phyloP scores from a whole-genome alignment of 106 monocot genomes.

The Agapanthus africanus region DNA sequence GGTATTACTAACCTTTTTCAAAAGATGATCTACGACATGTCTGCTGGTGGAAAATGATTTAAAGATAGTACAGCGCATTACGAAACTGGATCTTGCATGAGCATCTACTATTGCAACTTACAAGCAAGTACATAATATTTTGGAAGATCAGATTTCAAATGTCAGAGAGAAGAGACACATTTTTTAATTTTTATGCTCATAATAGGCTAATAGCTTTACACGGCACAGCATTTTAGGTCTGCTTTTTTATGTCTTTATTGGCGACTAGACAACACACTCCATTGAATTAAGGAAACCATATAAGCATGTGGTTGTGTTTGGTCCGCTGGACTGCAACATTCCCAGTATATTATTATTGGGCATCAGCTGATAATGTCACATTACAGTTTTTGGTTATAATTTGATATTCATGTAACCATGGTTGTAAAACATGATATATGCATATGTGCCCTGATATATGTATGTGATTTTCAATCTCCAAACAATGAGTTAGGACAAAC shows the following conservation, averaged over 20 bases:
- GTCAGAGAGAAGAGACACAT: neutral
- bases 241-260: neutral
- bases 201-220: neutral
- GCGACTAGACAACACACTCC: neutral
- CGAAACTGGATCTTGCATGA: neutral
- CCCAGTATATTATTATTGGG: too few relatives aligned
- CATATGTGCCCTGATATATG: too few relatives aligned
- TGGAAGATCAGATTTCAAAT: neutral
- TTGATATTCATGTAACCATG: too few relatives aligned
- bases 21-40: neutral
- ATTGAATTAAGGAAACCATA: too few relatives aligned
- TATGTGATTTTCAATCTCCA: too few relatives aligned
- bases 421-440: too few relatives aligned
- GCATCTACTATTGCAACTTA: neutral
- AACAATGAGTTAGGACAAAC: too few relatives aligned
- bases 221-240: neutral
- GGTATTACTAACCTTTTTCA: neutral
- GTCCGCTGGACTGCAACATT: too few relatives aligned
- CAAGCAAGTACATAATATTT: neutral
- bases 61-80: neutral
- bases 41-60: neutral
- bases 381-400: too few relatives aligned
- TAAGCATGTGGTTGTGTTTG: too few relatives aligned
- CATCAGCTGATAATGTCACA: too few relatives aligned
- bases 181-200: neutral